These are phyloP conservation scores for Penicillium egyptiacum DNA, from an alignment of 495 filamentous ascomycete species.

Conservation along the genomic window DNA sequence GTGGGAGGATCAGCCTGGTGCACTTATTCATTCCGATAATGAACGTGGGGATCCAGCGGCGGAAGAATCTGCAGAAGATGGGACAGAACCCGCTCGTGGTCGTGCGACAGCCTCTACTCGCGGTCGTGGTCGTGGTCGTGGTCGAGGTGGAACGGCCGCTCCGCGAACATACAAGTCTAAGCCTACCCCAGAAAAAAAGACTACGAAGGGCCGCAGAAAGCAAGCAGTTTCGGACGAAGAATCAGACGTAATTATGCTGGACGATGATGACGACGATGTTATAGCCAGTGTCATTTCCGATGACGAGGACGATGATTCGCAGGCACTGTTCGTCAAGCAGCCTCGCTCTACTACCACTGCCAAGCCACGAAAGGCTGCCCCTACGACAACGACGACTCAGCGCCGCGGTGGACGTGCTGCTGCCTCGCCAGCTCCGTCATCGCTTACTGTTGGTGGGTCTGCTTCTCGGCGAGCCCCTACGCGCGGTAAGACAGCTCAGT, in stretches of 20 bases:
- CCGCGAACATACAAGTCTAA: conserved; percentile 43
- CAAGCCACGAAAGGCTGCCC: conserved; percentile 30
- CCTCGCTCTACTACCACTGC: conserved; percentile 36
- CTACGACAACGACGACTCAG: conserved; percentile 31
- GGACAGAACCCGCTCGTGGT: conserved; percentile 29
- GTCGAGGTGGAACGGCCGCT: conserved; percentile 42
- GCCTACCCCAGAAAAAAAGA: conserved; percentile 34
- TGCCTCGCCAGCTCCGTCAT: conserved; percentile 46
- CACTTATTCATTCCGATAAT: conserved; percentile 58
- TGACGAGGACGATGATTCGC: conserved; percentile 38
- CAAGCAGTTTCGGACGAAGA: conserved; percentile 57
- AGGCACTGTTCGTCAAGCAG: conserved; percentile 55
- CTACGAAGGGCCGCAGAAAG: conserved; percentile 35
- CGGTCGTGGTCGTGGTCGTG: conserved; percentile 53
- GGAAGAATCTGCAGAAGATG: conserved; percentile 49
- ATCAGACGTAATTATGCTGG: conserved; percentile 63
- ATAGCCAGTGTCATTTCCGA: conserved; percentile 37
- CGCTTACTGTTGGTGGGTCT: conserved; percentile 40
- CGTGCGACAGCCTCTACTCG: conserved; percentile 37
- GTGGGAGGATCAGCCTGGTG: conserved; percentile 79
- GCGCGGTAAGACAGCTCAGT: conserved; percentile 53
- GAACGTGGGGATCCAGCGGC: conserved; percentile 48
- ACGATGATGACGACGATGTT: conserved; percentile 59
- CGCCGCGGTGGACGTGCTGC: conserved; percentile 34
- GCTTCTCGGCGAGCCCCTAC: conserved; percentile 35